A percentile compares a stretch with the other conserved stretches of the same genome.
These are phyloP conservation scores for Raddia guianensis DNA, from an alignment of 176 grass and related monocot species.

Conservation along the genomic window DNA sequence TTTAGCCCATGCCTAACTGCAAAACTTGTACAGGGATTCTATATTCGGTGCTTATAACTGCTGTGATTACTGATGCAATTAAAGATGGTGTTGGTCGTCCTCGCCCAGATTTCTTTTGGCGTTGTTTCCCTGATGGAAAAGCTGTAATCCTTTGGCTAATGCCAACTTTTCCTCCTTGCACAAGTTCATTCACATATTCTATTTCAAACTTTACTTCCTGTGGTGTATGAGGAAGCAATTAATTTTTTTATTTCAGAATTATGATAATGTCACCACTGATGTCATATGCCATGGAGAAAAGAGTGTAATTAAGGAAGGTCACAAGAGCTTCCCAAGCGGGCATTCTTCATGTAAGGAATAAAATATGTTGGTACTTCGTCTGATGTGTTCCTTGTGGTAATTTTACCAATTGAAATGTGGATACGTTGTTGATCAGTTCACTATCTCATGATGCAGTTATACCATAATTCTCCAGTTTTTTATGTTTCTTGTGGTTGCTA, in stretches of 20 bases:
- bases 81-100: constrained; percentile 75
- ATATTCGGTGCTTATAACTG: constrained; percentile 70
- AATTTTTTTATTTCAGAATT: constrained; percentile 42
- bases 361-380: background rate
- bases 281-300: constrained; percentile 66
- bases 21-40: constrained; percentile 56
- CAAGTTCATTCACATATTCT: background rate
- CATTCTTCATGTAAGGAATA: constrained; percentile 63
- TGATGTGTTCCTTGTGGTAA: background rate
- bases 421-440: constrained; percentile 3
- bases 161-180: background rate
- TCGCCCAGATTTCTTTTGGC: constrained; percentile 84
- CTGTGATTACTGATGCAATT: constrained; percentile 73
- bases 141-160: constrained; percentile 35
- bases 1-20: constrained; percentile 14
- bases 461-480: background rate
- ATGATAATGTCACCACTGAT: constrained; percentile 52
- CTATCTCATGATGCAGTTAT: background rate
- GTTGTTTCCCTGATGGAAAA: constrained; percentile 75
- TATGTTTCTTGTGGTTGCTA: background rate
- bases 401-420: constrained; percentile 13
- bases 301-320: constrained; percentile 62
- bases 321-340: constrained; percentile 78
- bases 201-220: background rate
- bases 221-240: background rate